Evolutionary conservation across 1,284 basidiomycete species (phyloP), one percentile per base, ranked within the genome.

Genomic region (Volvariella surrecta): DNA sequence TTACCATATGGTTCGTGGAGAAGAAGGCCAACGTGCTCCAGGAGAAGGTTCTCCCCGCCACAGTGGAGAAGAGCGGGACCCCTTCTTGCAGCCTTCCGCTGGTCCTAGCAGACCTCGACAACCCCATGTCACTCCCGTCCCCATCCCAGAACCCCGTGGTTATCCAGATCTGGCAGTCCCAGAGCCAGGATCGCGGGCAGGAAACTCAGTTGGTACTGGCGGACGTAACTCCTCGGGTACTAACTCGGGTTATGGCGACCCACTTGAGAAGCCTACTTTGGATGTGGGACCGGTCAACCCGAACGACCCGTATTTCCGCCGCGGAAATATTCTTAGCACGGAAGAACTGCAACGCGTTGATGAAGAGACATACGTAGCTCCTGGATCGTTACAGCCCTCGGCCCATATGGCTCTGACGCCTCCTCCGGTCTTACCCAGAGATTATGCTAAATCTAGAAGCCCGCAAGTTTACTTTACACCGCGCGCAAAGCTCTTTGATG

Each of bases 61-160:
- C 19, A 82, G 77, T 43, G 82, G 81, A 4, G 80, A 81, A 53
- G 81, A 83, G 57, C 62, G 58, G 2, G 79, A 82, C 51, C 67
- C 81, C 0, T 80, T 83, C 64, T 63, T 83, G 2, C 67, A 61
- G 42, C 24, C 6, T 11, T 11, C 24, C 6, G 24, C 24, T 28
- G 24, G 24, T 28, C 24, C 6, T 11, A 28, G 24, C 24, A 11
- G 24, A 28, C 6, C 24, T n/a, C n/a, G n/a, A 28, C 24, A 28
- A 28, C 24, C 24, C 11, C 24, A 6, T 11, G 24, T 28, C 24
- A 28, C 24, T 6, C 24, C 24, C 11, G 11, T 28, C 11, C 24
- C 6, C 6, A 28, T 28, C 6, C 24, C 24, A 28, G 24, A 46
- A 45, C 37, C 45, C 44, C 1, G 49, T 52, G 13, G 54, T 43